Base-by-base conservation (phyloP, 1,284 basidiomycete genomes). In the Cutaneotrichosporon daszewskae region DNA sequence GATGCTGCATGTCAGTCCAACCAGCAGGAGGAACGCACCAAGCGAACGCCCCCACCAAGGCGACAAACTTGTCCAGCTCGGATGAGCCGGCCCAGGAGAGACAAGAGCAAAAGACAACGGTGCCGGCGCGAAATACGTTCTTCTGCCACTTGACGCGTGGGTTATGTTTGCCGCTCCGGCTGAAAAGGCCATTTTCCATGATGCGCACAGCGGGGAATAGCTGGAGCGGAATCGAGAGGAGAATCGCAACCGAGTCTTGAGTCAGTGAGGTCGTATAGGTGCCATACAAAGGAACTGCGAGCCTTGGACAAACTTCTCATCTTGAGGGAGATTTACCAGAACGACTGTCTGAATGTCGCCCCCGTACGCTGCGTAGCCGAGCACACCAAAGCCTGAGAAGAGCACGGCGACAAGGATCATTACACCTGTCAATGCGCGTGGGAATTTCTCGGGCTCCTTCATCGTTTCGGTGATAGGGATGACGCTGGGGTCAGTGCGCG, bases 381-480 rank as follows among this genome's bases (percentile, higher is more conserved):
- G 79, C 7, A 80, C 80, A 25, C 94, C 95, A n/a, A 85, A 84
- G 18, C 86, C 85, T 33, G 87, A 87, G 64, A 97, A 97, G 2
- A 98, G 77, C 17, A 87, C 79, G 79, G 62, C 57, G 9, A 67
- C 58, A 18, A 60, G 40, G 35, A 85, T 62, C 91, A 98, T 97
- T 45, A 97, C 92, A 9, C 85, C 86, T 3, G 87, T 85, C 27
- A 99, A 72, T 1, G 86, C 89, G 32, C 71, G 75, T 2, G 94
- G 91, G 77, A 98, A 96, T 70, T 88, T 90, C 59, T 81, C 81
- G 2, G 95, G 95, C 69, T 97, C 87, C 35, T 63, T 62, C 94
- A 99, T 98, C 5, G 89, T 83, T 64, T 99, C 92, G 8, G 89
- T 91, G 58, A 98, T 96, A 11, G 95, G 94, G 55, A 98, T 90